Evolutionary conservation across 257 asterid species (phyloP).

Genomic region (Plantago ovata): DNA sequence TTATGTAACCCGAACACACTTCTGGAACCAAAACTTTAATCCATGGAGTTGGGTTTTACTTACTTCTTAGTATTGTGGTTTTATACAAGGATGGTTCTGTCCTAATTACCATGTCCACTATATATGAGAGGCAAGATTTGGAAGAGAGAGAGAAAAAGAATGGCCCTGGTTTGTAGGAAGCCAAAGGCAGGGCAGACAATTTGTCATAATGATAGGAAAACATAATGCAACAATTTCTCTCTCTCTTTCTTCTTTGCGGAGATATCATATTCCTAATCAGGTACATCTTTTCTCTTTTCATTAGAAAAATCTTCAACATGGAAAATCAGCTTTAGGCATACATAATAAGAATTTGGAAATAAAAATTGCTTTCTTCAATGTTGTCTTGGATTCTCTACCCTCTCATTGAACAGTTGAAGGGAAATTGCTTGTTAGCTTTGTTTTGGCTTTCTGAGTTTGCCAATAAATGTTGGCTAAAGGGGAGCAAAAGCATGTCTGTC

Average conservation of each 20-base stretch:
- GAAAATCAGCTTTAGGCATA: no score
- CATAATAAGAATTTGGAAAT: no score
- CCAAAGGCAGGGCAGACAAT: slow-evolving; percentile 15
- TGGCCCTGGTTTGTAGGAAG: slow-evolving; percentile 32
- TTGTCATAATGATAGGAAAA: slow-evolving; percentile 12
- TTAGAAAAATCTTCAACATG: background rate
- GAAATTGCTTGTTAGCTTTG: no score
- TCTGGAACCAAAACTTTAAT: no score
- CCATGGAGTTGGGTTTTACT: background rate
- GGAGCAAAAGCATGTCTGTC: no score
- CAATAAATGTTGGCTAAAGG: no score
- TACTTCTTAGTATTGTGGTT: background rate
- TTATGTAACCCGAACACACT: background rate
- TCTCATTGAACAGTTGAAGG: no score
- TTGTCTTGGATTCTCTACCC: no score
- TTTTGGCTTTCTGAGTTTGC: no score
- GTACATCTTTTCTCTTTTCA: slow-evolving; percentile 10
- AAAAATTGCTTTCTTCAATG: no score
- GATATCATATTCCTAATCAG: slow-evolving; percentile 31
- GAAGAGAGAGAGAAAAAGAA: slow-evolving; percentile 6
- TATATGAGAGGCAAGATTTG: background rate
- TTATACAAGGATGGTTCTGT: background rate
- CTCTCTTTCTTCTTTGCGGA: slow-evolving; percentile 26
- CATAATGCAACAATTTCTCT: slow-evolving; percentile 19
- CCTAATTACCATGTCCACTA: background rate